Percentiles rank a stretch among this genome's conserved stretches.
Conservation (phyloP, 2,329 filamentous ascomycete genomes). For the Penicillium sp. region DNA sequence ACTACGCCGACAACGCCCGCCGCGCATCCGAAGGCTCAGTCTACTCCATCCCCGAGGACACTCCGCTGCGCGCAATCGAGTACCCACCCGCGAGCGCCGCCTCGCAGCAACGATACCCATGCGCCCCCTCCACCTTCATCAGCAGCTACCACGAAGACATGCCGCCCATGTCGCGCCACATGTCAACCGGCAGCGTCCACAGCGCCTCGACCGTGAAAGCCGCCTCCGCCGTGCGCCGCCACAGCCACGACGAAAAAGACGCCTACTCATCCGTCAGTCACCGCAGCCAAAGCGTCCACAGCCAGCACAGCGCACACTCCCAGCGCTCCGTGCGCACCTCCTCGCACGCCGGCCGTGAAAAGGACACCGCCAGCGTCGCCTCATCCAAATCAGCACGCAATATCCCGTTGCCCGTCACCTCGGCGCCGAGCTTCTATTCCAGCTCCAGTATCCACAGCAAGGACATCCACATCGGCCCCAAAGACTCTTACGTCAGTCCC, state of each 20-base stretch:
- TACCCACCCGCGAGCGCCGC: constrained; percentile 34
- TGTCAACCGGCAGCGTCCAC: constrained; percentile 32
- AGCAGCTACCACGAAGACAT: constrained; percentile 44
- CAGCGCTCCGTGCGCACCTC: constrained; percentile 3
- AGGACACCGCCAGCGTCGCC: constrained; percentile 24
- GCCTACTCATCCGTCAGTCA: constrained; percentile 21
- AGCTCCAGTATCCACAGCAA: constrained; percentile 6
- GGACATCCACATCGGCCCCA: constrained; percentile 8
- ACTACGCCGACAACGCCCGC: constrained; percentile 32
- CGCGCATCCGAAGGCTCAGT: constrained; percentile 42
- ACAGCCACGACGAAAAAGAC: constrained; percentile 26
- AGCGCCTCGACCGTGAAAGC: constrained; percentile 41
- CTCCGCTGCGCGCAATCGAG: constrained; percentile 44
- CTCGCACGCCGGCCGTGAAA: constrained; percentile 14
- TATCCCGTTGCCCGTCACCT: constrained; percentile 38
- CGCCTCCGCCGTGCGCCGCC: constrained; percentile 22
- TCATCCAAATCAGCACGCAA: constrained; percentile 41
- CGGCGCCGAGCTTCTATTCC: constrained; percentile 25
- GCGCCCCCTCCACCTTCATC: constrained; percentile 43
- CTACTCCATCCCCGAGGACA: constrained; percentile 35
- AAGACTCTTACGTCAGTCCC: constrained; percentile 21
- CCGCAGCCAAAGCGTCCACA: constrained; percentile 17
- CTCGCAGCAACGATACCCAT: constrained; percentile 25
- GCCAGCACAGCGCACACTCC: constrained; percentile 25
- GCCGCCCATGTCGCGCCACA: constrained; percentile 33